These are phyloP conservation scores for Globisporangium parvum DNA, from an alignment of 352 stramenopile genomes.

Conservation along the genomic window DNA sequence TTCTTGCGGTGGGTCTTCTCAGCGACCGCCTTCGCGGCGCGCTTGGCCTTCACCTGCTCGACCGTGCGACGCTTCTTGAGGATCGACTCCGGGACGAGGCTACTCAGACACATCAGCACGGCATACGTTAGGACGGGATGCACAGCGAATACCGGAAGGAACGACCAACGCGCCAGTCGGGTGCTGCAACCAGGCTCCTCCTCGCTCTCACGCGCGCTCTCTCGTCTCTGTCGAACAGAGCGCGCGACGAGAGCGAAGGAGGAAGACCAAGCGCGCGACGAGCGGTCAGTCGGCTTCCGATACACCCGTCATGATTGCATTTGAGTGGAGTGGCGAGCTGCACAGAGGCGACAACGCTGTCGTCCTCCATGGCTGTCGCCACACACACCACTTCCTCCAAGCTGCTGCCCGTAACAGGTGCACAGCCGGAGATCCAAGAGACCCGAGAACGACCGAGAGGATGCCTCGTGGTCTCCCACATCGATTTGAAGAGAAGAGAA, in stretches of 20 bases:
- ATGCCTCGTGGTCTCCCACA: conserved; percentile 25
- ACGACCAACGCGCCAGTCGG: conserved; percentile 4
- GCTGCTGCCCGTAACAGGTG: conserved; percentile 38
- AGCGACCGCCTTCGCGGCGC: conserved; percentile 59
- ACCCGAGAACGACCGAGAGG: neutral
- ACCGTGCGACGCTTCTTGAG: conserved; percentile 90
- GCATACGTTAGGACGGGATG: conserved; percentile 69
- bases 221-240: neutral
- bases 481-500: conserved; percentile 86
- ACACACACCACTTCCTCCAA: conserved; percentile 86
- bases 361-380: conserved; percentile 15
- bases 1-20: conserved; percentile 84
- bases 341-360: neutral
- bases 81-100: conserved; percentile 86
- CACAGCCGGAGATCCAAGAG: conserved; percentile 77
- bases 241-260: neutral
- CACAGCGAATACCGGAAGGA: conserved; percentile 24
- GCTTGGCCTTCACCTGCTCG: conserved; percentile 86
- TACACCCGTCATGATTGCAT: conserved; percentile 85
- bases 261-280: conserved; percentile 5
- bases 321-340: conserved; percentile 72
- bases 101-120: conserved; percentile 25
- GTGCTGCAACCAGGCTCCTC: conserved; percentile 3
- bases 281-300: conserved; percentile 22
- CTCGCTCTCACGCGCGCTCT: neutral